Evolutionary conservation across 2,329 filamentous ascomycete genomes (phyloP), one percentile per base, ranked within the genome.

Genomic region (Elsinoe fawcettii): DNA sequence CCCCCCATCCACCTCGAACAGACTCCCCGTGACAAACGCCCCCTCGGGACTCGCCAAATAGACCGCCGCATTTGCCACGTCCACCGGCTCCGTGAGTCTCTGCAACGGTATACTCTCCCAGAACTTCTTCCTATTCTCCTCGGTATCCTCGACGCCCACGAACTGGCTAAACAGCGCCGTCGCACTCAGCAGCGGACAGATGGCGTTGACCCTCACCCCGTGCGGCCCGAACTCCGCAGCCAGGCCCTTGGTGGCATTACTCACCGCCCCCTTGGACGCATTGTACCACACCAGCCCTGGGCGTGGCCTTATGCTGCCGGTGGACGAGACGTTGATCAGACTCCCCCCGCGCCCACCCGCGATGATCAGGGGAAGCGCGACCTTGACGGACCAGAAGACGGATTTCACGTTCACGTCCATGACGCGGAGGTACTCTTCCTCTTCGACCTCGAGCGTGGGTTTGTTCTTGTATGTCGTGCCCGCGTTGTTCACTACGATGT

Each of bases 31-130:
- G 61, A 90, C 80, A 64, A 90, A 89, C 2, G 74, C 77, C 0
- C 83, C 84, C 65, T 90, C 87, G 25, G 88, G 83, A 59, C 84
- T 87, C 1, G 84, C 84, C 46, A 90, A 69, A 66, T 85, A 90
- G 16, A 84, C 76, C 60, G 81, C 84, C 23, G 85, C 84, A 64
- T 88, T 87, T 2, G 84, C 86, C 34, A 90, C 79, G 67, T 90
- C 87, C 8, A 76, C 73, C 1, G 82, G 78, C n/a, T 77, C 78
- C 1, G 79, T 79, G 2, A 76, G 73, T 12, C 81, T 71, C 2
- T 80, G 80, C 0, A 84, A 69, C 0, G 80, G 81, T 6, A 84
- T 73, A 0, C 76, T 75, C 1, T 77, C 75, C 27, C 81, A 72
- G 60, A 84, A 80, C 1, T 72, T 75, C 60, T 78, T 75, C 44